Base-by-base conservation (phyloP, 2,329 filamentous ascomycete species). In the Domatiomyces catenatus region DNA sequence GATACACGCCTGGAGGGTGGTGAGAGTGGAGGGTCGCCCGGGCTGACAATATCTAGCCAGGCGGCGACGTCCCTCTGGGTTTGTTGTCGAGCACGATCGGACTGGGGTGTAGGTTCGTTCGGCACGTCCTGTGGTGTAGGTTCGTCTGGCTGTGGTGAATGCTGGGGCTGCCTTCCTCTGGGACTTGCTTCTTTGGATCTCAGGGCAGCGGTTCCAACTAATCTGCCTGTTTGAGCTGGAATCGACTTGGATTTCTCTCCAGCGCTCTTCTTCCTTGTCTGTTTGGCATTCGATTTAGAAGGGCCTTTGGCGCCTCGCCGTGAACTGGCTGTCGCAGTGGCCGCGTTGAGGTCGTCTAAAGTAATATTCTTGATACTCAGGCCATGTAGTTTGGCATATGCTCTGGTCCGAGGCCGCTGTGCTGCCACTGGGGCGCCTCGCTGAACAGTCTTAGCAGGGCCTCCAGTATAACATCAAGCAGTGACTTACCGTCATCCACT, bases 1-100 rank as follows among this genome's bases (percentile, higher is more conserved):
- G 87, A 92, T 64, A 79, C 83, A 55, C 90, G 89, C 58, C 81
- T 98, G 50, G 90, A 98, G 77, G 84, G 89, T 68, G 96, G 96
- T 81, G 92, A 96, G 69, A 96, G 96, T 66, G 90, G 96, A 73
- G 32, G 10, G 15, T 15, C 10, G 15, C 8, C 15, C 2, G 32
- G 32, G 32, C 32, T 39, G 32, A 39, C 32, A 39, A 39, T 39
- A 39, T 39, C 32, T 12, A 39, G 32, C 32, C 32, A 39, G 15
- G 32, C 32, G 10, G 32, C 10, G 10, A 39, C 12, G 32, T 39
- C 15, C 32, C 10, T 15, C 10, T 4, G 8, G 8, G 10, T 39
- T 39, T 39, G 32, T 5, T 10, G 32, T 15, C 32, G 32, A 39
- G 32, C 10, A 39, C 10, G 32, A 39, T 39, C 32, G 15, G 32